A percentile compares a stretch with the other conserved stretches of the same genome.
These are phyloP conservation scores for Lecanicillium sp. DNA, from an alignment of 2,329 filamentous ascomycete genomes.

Conservation along the genomic window DNA sequence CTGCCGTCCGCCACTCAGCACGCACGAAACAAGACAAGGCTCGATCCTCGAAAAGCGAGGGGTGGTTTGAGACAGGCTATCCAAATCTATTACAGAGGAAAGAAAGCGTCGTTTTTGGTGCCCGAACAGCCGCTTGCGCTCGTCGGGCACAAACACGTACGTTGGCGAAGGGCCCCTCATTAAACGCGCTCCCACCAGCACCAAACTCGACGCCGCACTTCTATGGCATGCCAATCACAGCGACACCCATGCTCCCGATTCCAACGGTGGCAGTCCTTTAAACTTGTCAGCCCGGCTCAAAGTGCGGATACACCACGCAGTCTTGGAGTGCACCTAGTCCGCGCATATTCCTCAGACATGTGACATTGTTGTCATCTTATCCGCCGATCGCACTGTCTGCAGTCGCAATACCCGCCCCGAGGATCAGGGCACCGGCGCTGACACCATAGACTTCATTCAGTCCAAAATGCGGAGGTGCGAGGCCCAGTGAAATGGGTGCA, in stretches of 20 bases:
- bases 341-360: neutral
- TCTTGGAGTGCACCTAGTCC: neutral
- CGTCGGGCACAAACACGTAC: neutral
- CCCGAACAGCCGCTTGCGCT: neutral
- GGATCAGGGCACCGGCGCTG: constrained; percentile 1
- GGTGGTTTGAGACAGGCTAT: no score
- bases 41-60: no score
- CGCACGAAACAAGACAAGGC: no score
- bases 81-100: neutral
- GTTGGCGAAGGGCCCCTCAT: constrained; percentile 1
- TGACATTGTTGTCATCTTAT: neutral
- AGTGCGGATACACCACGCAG: constrained; percentile 3
- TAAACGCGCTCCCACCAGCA: neutral
- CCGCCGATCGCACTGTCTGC: constrained; percentile 8
- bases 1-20: no score
- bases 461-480: constrained; percentile 1
- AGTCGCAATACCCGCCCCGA: constrained; percentile 1
- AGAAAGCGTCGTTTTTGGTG: neutral
- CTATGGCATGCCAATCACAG: constrained; percentile 2
- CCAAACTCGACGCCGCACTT: constrained; percentile 5
- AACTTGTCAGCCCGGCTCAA: neutral
- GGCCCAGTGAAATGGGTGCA: neutral
- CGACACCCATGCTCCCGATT: neutral
- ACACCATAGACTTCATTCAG: constrained; percentile 1
- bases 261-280: constrained; percentile 7